Evolutionary conservation across 2,329 filamentous ascomycete genomes (phyloP), one percentile per base, ranked within the genome.

Genomic region (Sclerotinia minor): DNA sequence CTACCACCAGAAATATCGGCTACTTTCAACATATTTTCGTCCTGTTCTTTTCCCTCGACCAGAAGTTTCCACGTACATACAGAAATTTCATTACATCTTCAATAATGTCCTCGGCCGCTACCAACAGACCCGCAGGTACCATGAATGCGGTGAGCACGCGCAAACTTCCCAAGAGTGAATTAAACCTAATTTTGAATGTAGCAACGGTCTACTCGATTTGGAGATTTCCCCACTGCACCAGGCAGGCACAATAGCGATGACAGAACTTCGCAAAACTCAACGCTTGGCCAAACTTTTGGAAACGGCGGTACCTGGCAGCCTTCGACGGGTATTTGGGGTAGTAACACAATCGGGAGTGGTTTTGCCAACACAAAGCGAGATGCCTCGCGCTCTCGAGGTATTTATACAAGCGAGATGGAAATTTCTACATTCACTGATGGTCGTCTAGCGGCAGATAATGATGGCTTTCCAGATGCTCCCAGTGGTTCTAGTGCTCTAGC

Each of bases 401-500:
- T 69, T 81, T 76, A 68, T 53, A 52, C 54, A 67, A 49, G 54
- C 67, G 50, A 49, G 35, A 65, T 50, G 44, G 59, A 69, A 47
- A 19, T 58, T 68, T 52, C 52, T 45, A 58, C 67, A 61, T 63
- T 69, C 70, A 72, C 75, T 77, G 67, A 76, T 70, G 50, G 52
- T 29, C 29, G 63, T 47, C 53, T 65, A 69, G 67, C 70, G 78
- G 78, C 78, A 68, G 77, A 77, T 26, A 79, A 79, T 47, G 80
- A 82, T 57, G 71, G 76, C 32, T 80, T 80, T 41, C 73, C 78
- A 50, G 84, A 85, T 72, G 83, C 81, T 66, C 86, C 89, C 74
- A 88, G 87, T 4, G 90, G 90, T 60, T 92, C 90, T 7, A 84
- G 87, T 69, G 90, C 89, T 68, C 81, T 93, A 50, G 83, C 91